Evolutionary conservation across 768 basidiomycete species (phyloP), one percentile per base, ranked within the genome.

Genomic region (Trametes maxima): DNA sequence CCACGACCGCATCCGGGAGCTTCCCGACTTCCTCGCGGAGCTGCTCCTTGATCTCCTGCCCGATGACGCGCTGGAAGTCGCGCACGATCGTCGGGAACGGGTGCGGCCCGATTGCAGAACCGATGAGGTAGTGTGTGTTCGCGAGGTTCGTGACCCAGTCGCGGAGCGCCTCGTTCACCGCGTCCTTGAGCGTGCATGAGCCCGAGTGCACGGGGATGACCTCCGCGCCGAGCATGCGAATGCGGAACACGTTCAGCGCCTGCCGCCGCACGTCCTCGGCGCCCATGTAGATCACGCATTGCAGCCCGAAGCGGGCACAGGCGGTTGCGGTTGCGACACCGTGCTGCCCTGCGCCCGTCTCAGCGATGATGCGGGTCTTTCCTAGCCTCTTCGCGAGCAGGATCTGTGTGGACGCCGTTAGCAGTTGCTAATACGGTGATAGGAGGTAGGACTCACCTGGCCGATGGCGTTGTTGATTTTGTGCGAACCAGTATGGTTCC

Each of bases 381-480:
- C 97, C 97, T 60, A 98, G 78, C 46, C 97, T 86, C 47, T 85
- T 84, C n/a, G 97, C 97, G 25, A 99, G 85, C 17, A 99, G 80
- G 63, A 98, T 95, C 90, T 96, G 72, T 2, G 48, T 24, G 14
- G 16, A 6, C 3, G n/a, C 12, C 67, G 65, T 14, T 36, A 56
- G n/a, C 12, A 67, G 65, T 14, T 36, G 56, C 16, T 49, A 36
- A n/a, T 42, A 16, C 28, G 35, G 48, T 49, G n/a, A 42, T 46
- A 11, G 22, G 14, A 10, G 24, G 16, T 33, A 3, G 24, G 28
- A 69, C 79, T 63, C 68, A 87, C 90, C 82, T 96, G 95, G 37
- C 97, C 97, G 60, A 99, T 89, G 22, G 96, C 96, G 73, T 99
- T 99, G 77, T 98, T 98, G 71, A 99, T 98, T 76, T 98, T 99